Conservation (phyloP, 768 basidiomycete genomes). For the Mrakia hoshinonis region DNA sequence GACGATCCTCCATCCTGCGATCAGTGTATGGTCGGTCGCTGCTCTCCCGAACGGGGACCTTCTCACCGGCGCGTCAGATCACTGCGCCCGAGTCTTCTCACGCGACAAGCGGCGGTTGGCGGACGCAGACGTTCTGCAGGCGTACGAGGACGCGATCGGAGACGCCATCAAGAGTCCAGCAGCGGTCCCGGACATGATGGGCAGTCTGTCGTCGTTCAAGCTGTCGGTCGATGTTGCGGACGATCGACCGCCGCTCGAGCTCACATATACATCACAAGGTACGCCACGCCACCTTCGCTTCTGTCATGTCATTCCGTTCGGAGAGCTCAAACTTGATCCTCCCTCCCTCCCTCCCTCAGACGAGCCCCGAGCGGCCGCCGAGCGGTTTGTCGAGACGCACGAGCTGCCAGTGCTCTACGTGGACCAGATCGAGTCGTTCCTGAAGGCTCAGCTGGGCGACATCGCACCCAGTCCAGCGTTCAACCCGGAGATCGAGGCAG, state of each 20-base stretch:
- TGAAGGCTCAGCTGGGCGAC: conserved; percentile 1
- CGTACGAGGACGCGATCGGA: conserved; percentile 30
- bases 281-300: conserved; percentile 17
- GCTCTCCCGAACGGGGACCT: conserved; percentile 37
- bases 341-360: conserved; percentile 23
- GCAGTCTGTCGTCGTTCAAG: conserved; percentile 23
- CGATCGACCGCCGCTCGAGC: conserved; percentile 33
- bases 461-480: not conserved
- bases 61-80: conserved; percentile 38
- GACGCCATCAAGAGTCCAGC: conserved; percentile 28
- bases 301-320: not conserved
- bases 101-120: conserved; percentile 29
- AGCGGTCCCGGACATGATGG: not conserved
- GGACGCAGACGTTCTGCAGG: conserved; percentile 24
- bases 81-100: conserved; percentile 35
- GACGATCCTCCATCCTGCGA: conserved; percentile 37
- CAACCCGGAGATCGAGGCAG: conserved; percentile 2
- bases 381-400: conserved; percentile 34
- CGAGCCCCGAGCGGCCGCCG: conserved; percentile 31
- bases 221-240: conserved; percentile 39
- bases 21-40: conserved; percentile 39
- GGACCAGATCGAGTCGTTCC: conserved; percentile 36
- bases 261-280: conserved; percentile 30
- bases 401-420: conserved; percentile 35
- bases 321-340: not conserved